Evolutionary conservation across 2,329 filamentous ascomycete species (phyloP).

Genomic region (Venturia effusa): DNA sequence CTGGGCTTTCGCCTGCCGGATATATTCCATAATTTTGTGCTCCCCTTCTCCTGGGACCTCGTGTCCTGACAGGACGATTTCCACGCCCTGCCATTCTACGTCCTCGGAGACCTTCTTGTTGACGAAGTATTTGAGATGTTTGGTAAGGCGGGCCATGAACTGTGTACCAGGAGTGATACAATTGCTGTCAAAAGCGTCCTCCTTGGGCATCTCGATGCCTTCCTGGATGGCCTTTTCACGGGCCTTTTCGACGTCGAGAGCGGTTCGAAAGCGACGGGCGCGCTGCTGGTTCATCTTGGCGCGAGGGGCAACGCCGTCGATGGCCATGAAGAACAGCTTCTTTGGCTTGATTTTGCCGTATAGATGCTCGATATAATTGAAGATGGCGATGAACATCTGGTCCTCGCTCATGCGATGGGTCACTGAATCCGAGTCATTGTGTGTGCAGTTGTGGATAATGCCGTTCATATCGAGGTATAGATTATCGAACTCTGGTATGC

Average conservation of each 20-base stretch:
- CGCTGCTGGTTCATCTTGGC: conserved; percentile 99
- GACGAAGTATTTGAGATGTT: conserved; percentile 95
- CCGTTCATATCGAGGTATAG: conserved; percentile 98
- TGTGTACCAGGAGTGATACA: conserved; percentile 96
- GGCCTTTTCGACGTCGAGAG: conserved; percentile 78
- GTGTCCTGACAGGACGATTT: conserved; percentile 91
- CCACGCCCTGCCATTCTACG: conserved; percentile 91
- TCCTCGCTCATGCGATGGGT: conserved; percentile 92
- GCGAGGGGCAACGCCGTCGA: conserved; percentile 91
- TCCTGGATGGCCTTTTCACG: conserved; percentile 86
- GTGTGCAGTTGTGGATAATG: conserved; percentile 98
- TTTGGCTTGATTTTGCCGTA: conserved; percentile 99
- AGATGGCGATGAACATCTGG: conserved; percentile 99
- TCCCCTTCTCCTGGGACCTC: conserved; percentile 97
- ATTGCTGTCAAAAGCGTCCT: conserved; percentile 96
- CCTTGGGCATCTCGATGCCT: conserved; percentile 86
- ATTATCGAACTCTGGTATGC: conserved; percentile 97
- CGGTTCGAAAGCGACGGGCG: conserved; percentile 86
- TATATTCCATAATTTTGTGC: conserved; percentile 99
- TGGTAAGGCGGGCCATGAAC: conserved; percentile 94
- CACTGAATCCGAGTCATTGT: conserved; percentile 87
- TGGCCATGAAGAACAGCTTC: conserved; percentile 98
- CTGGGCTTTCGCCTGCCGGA: conserved; percentile 92
- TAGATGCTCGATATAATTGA: conserved; percentile 98
- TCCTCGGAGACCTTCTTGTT: conserved; percentile 98